Evolutionary conservation across 176 grass and related monocot genomes (phyloP).

Genomic region (Cymbopogon citratus): DNA sequence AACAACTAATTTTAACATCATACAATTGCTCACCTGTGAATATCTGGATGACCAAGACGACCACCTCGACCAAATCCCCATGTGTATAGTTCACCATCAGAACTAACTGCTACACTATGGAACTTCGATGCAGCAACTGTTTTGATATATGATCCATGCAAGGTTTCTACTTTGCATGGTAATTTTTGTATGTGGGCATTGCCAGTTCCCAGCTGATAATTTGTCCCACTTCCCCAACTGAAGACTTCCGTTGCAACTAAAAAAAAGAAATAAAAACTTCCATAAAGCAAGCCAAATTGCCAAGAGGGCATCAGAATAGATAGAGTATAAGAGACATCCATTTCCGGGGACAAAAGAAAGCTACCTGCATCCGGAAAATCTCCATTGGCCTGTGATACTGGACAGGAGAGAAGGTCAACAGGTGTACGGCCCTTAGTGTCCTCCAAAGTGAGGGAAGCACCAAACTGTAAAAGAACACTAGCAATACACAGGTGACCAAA

Average conservation of each 20-base stretch:
- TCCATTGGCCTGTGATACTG: conserved; percentile 65
- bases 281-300: conserved; percentile 28
- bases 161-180: conserved; percentile 95
- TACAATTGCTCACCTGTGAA: conserved; percentile 60
- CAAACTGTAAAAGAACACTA: conserved; percentile 71
- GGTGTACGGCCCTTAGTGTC: conserved; percentile 86
- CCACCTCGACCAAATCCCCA: conserved; percentile 98
- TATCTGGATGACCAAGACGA: conserved; percentile 90
- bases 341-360: conserved; percentile 20
- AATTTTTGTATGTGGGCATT: conserved; percentile 97
- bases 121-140: conserved; percentile 82
- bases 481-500: conserved; percentile 88
- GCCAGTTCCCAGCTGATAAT: conserved; percentile 95
- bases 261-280: conserved; percentile 18
- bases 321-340: conserved; percentile 10
- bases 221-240: conserved; percentile 99
- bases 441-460: conserved; percentile 82
- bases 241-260: conserved; percentile 91
- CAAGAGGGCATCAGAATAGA: conserved; percentile 22
- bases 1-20: not conserved
- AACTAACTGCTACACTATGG: conserved; percentile 89
- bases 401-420: conserved; percentile 82
- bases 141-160: conserved; percentile 80
- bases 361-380: conserved; percentile 71
- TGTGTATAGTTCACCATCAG: conserved; percentile 84